Evolutionary conservation across 2,329 filamentous ascomycete genomes (phyloP), one percentile per base, ranked within the genome.

Genomic region (Diaporthe sp.): DNA sequence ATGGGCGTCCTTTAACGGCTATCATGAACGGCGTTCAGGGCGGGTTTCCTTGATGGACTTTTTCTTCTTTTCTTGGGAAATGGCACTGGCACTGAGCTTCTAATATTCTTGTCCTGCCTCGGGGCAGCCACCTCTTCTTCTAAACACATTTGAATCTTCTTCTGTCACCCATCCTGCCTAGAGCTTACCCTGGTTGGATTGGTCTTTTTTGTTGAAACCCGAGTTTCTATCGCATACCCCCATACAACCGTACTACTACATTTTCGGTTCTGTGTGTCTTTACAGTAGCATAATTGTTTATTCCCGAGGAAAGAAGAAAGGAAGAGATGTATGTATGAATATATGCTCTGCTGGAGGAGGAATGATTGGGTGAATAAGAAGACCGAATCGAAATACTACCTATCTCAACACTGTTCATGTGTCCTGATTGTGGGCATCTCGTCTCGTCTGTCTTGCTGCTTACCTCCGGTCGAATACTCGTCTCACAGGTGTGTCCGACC

Each of bases 21-120:
- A 54, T 74, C 72, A 76, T 61, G 74, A 74, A 61, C 38, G 72
- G 73, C 70, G 72, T 76, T 74, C 42, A 57, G 58, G 35, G 33
- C 35, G 33, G 33, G 13, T 40, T 68, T 54, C 13, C 61, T 54
- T 28, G 40, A 57, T 61, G 55, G 19, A n/a, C 47, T 45, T 61
- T 54, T 50, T 64, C 52, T 67, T 64, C 58, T 58, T 52, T 72
- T 70, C 52, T 42, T n/a, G 55, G 30, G 52, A 54, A 55, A 67
- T 40, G 50, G 64, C 64, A 75, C 58, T 40, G 50, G 64, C 64
- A 75, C 58, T 45, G 38, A 71, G 55, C 57, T 75, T 35, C 54
- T 72, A 72, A 71, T 76, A 76, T 74, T 74, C 55, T 72, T 57
- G 42, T 64, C 58, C 22, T 50, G 47, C 57, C 70, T 40, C 40